Evolutionary conservation across 2,329 filamentous ascomycete genomes (phyloP), one percentile per base, ranked within the genome.

Genomic region (Aspergillus tanneri): DNA sequence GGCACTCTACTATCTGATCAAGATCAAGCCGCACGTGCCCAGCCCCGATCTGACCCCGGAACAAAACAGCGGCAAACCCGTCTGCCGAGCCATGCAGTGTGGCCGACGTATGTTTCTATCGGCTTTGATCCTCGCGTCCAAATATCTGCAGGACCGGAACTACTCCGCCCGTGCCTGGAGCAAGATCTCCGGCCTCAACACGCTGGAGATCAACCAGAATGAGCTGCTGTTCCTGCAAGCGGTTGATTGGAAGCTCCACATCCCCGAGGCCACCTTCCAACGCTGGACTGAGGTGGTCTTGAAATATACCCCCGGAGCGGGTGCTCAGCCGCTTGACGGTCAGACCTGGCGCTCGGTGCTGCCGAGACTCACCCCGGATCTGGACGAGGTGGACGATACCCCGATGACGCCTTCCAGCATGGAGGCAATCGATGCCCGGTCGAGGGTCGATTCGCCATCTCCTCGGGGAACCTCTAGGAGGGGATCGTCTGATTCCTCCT

Each of bases 151-250:
- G 72, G 93, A 99, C 68, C 86, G 92, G 59, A 99, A 97, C 73
- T 99, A 95, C 72, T 97, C 93, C 11, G 90, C 93, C 40, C 86
- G 92, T 47, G 93, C 93, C 34, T 99, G 93, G 93, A 97, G 92
- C 71, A 97, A 96, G 77, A 99, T 99, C 60, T 97, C 93, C 14
- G 93, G 93, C n/a, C 78, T 99, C 48, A 90, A 88, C 67, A 91
- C 90, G 3, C 77, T 82, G 47, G 93, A 99, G 73, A 97, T 99
- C 71, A 97, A 97, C 72, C 87, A 90, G 65, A 97, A 97, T 69
- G 93, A 99, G 74, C 86, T 95, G 69, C 85, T 88, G 14, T 99
- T 97, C 68, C 80, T 99, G 38, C 75, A 86, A 52, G 88, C 91
- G 37, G 89, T 99, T 54, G 86, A 90, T 69, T 99, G 92, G 91